Base-by-base conservation (phyloP, 2,329 filamentous ascomycete species). In the Mollisiaceae sp. region DNA sequence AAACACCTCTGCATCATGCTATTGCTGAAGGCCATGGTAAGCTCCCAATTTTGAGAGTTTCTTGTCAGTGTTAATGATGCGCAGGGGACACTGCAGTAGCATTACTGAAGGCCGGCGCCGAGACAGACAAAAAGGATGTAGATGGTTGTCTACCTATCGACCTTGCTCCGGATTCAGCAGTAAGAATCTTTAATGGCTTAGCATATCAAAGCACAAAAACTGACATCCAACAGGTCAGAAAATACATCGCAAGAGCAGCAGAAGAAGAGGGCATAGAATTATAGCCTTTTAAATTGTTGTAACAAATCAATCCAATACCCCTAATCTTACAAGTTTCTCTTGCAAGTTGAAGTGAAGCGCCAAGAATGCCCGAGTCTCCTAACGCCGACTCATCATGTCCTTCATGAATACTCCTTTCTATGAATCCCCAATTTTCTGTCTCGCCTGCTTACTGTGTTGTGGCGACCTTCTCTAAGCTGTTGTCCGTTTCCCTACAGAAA, bases 1-100 rank as follows among this genome's bases (percentile, higher is more conserved):
- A 91, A 76, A 98, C 95, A 27, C 90, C 95, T 3, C 82, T 99
- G 73, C 95, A 99, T 79, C 95, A 99, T 76, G 89, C 92, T 14
- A 80, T 94, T 70, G 90, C 90, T 1, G 92, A 95, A 75, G 89
- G 89, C 5, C 87, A 91, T 76, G 89, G 88, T 88, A 74, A 47
- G 81, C 74, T 32, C 63, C 59, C 22, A 20, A 56, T 57, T 18
- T 66, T 18, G 14, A 63, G 45, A 45, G 27, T 43, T 38, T 45
- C 39, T 14, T 1, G 18, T 63, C 20, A 27, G 62, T 59, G 15
- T 24, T 54, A 24, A 54, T 18, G 41, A 35, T 58, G 18, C n/a
- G 55, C 11, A 66, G 86, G 93, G 0, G 93, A 97, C 77, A 88
- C 92, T 3, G 95, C 95, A 0, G 82, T 98, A 56, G 84, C 90